Conservation (phyloP, 2,329 filamentous ascomycete genomes). For the Penicillium sp. region DNA sequence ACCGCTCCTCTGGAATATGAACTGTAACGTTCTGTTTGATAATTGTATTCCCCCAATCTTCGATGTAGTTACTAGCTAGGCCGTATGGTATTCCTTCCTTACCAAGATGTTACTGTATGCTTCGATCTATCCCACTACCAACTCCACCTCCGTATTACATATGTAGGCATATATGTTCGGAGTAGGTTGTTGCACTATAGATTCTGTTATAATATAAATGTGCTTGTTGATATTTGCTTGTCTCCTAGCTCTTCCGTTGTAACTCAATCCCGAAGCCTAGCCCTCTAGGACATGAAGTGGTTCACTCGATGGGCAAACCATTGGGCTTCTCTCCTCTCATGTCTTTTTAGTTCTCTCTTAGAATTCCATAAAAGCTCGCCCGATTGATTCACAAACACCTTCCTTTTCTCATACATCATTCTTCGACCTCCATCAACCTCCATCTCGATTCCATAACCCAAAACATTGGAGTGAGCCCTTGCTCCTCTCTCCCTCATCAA, state of each 20-base stretch:
- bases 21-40: constrained; percentile 3
- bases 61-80: background rate
- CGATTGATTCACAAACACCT: background rate
- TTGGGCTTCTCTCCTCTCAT: no score
- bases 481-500: background rate
- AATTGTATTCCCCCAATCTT: background rate
- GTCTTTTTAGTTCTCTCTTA: background rate
- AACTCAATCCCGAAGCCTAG: no score
- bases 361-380: background rate
- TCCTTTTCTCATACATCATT: background rate
- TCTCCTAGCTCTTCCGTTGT: background rate
- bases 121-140: background rate
- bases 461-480: background rate
- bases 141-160: background rate
- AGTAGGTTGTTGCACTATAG: background rate
- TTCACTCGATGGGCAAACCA: background rate
- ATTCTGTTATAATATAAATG: background rate
- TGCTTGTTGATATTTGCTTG: background rate
- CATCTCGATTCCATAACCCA: background rate
- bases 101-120: background rate
- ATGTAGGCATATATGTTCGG: no score
- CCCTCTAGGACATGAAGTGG: background rate
- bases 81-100: background rate
- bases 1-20: constrained; percentile 14
- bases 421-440: background rate